Base-by-base conservation (phyloP, 2,329 filamentous ascomycete genomes). In the Bipolaris sorokiniana region DNA sequence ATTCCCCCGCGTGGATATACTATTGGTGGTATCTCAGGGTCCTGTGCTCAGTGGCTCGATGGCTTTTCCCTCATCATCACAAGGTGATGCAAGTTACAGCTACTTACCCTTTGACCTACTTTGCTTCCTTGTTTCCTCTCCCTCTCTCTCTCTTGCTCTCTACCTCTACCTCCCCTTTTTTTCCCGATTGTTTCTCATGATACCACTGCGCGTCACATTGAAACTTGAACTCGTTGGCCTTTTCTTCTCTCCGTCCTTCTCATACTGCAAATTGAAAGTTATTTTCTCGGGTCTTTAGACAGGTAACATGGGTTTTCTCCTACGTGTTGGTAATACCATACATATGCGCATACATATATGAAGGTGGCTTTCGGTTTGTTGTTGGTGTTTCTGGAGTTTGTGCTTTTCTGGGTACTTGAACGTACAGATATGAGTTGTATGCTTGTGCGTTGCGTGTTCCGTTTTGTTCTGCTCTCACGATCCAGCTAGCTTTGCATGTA, bases 1-100 rank as follows among this genome's bases (percentile, higher is more conserved):
- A 90, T 98, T 66, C 92, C 94, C 49, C 95, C 95, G 10, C 84
- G 90, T 65, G 94, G 94, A 47, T 97, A 95, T 78, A 91, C 84
- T 64, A 89, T 98, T 71, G 93, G 90, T 59, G 95, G 95, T 57
- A 84, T 98, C 62, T 90, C 91, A 10, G 95, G 95, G 54, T 91
- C 90, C 49, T 91, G 88, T 70, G 92, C 84, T 36, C 75, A 84
- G 47, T 96, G 91, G 91, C 80, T 97, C 20, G 92, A 97, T 74
- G 90, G 90, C 3, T 91, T 97, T 74, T 89, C 90, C 7, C 82
- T 97, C 54, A 87, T 98, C 68, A 90, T 92, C 68, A 87, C 86
- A 46, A 83, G 87, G 66, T 91, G 77, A 85, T 54, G 37, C 15
- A 7, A n/a, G 11, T 23, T 20, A 36, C 22, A 23, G 45, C 20